Conservation (phyloP, 2,329 filamentous ascomycete species). For the Tolypocladium sp. region DNA sequence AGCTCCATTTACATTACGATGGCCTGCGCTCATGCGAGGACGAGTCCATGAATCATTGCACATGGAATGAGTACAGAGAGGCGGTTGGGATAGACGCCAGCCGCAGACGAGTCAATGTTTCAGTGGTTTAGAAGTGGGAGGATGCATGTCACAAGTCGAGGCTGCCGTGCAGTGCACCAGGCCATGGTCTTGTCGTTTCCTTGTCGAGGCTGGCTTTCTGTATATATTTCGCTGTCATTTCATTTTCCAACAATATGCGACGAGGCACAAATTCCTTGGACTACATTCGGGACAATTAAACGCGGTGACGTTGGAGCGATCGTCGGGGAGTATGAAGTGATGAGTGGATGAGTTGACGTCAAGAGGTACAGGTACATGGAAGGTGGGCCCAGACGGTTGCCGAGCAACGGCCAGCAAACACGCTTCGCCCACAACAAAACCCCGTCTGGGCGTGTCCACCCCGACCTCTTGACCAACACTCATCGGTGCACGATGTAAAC, state of each 20-base stretch:
- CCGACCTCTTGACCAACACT: neutral
- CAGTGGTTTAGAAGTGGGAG: neutral
- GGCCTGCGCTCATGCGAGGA: neutral
- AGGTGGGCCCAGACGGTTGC: constrained; percentile 6
- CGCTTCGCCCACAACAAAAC: constrained; percentile 6
- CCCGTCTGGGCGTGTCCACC: neutral
- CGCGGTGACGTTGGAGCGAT: neutral
- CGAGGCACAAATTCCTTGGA: neutral
- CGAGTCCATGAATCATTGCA: neutral
- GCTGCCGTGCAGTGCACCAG: neutral
- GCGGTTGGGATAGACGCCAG: neutral
- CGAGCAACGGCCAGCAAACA: constrained; percentile 6
- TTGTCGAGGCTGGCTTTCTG: neutral
- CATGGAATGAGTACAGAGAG: neutral
- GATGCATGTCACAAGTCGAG: neutral
- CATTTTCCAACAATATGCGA: neutral
- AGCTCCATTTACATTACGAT: neutral
- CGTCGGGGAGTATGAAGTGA: neutral
- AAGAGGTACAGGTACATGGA: neutral
- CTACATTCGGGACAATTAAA: too few relatives aligned
- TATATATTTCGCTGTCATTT: neutral
- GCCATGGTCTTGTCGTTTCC: neutral
- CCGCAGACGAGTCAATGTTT: neutral
- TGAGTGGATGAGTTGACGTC: neutral
- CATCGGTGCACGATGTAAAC: constrained; percentile 12